These are phyloP conservation scores for Meyerozyma smithsonii DNA, from an alignment of 1,139 yeast species.

Conservation along the genomic window DNA sequence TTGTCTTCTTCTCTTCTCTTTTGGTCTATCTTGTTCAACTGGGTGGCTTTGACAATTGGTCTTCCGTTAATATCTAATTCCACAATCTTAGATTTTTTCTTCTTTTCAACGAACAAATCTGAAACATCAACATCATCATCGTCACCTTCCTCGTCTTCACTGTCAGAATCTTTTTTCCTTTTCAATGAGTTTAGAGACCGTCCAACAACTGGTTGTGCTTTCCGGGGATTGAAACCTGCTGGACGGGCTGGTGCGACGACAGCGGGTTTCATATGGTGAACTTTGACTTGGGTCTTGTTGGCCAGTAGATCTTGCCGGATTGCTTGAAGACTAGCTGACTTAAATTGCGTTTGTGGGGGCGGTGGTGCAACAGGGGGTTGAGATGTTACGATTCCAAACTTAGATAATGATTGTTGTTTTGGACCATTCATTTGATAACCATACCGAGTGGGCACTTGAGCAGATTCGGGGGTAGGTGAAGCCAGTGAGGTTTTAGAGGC, in stretches of 20 bases:
- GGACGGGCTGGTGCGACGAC: slow-evolving; percentile 74
- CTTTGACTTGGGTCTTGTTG: neutral
- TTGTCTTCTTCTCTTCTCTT: slow-evolving; percentile 67
- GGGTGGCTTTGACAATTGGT: slow-evolving; percentile 19
- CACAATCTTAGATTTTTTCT: slow-evolving; percentile 30
- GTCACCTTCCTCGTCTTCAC: slow-evolving; percentile 29
- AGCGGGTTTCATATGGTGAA: slow-evolving; percentile 15
- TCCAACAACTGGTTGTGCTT: slow-evolving; percentile 25
- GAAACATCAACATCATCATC: slow-evolving; percentile 36
- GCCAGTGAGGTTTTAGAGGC: slow-evolving; percentile 5
- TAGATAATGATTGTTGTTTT: slow-evolving; percentile 46
- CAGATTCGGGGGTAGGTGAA: slow-evolving; percentile 13
- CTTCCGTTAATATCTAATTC: slow-evolving; percentile 38
- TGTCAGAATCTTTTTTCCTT: slow-evolving; percentile 29
- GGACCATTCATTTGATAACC: slow-evolving; percentile 22
- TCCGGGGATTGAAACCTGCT: slow-evolving; percentile 63
- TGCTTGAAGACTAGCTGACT: slow-evolving; percentile 35
- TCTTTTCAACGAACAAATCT: slow-evolving; percentile 37
- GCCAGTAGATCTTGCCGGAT: slow-evolving; percentile 31
- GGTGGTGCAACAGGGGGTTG: slow-evolving; percentile 39
- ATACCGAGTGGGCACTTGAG: slow-evolving; percentile 18
- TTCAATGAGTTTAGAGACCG: slow-evolving; percentile 32
- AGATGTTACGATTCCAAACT: slow-evolving; percentile 40
- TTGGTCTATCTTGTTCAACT: slow-evolving; percentile 19
- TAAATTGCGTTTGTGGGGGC: slow-evolving; percentile 27